phyloP scores from a whole-genome alignment of 2,329 filamentous ascomycete species.

The Fusarium udum region DNA sequence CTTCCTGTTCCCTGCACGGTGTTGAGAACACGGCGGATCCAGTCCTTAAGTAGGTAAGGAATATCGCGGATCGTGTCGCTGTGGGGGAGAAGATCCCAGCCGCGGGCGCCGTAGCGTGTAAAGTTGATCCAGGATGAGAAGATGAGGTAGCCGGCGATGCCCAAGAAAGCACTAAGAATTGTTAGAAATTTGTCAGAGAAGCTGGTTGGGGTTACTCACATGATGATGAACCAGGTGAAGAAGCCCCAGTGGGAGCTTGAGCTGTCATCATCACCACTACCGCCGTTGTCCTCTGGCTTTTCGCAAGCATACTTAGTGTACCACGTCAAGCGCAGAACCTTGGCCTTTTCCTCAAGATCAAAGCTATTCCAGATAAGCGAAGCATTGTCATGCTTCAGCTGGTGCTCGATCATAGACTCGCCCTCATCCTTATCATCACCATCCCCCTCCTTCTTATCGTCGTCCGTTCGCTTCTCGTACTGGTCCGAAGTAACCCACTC shows the following conservation, averaged over 20 bases:
- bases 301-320: slow-evolving; percentile 88
- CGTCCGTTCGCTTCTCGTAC: slow-evolving; percentile 53
- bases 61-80: slow-evolving; percentile 91
- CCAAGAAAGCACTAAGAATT: slow-evolving; percentile 78
- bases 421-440: slow-evolving; percentile 52
- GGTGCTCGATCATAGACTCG: slow-evolving; percentile 57
- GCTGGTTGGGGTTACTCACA: slow-evolving; percentile 68
- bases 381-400: slow-evolving; percentile 64
- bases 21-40: slow-evolving; percentile 79
- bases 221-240: slow-evolving; percentile 95
- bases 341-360: slow-evolving; percentile 63
- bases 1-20: slow-evolving; percentile 85
- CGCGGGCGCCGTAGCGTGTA: slow-evolving; percentile 92
- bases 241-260: slow-evolving; percentile 81
- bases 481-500: slow-evolving; percentile 68
- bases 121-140: slow-evolving; percentile 99
- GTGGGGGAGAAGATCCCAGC: slow-evolving; percentile 94
- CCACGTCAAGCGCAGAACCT: slow-evolving; percentile 82
- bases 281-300: slow-evolving; percentile 56
- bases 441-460: slow-evolving; percentile 50
- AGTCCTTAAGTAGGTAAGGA: slow-evolving; percentile 92
- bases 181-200: slow-evolving; percentile 22
- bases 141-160: slow-evolving; percentile 88
- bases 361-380: slow-evolving; percentile 84
- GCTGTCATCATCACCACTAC: slow-evolving; percentile 48